Base-by-base conservation (phyloP, 1,284 basidiomycete species). In the Sporisorium scitamineum region DNA sequence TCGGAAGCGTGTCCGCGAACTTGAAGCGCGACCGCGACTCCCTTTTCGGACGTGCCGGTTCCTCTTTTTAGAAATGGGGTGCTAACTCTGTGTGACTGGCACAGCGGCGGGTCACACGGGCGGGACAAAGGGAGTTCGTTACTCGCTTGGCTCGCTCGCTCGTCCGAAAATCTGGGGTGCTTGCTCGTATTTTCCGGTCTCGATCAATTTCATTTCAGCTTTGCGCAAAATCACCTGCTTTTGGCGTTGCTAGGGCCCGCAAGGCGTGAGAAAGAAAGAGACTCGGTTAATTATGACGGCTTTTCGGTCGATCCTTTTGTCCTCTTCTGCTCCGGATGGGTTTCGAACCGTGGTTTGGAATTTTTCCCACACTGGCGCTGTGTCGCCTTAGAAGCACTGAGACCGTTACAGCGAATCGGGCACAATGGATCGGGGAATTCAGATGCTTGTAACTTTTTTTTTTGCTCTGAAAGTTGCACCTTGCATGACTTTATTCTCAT, bases 1-100 rank as follows among this genome's bases (percentile, higher is more conserved):
- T 26, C 50, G 26, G 26, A 29, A 27, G 42, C 26, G 18, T 32
- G 31, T 14, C 37, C 37, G 37, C 37, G 37, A 39, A 39, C 16
- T 8, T 18, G 4, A 13, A 59, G 56, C 56, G 62, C 62, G 62
- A 58, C 55, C 62, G 62, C 62, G 62, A 64, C 34, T 29, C 34
- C 11, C 10, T 37, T 26, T 20, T 48, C 56, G 47, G 26, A n/a
- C 27, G 31, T 44, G 54, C 54, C 44, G 54, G 10, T 20, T 16
- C 26, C 41, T 22, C 41, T 20, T 61, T 13, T 1, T 14, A n/a
- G 11, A 48, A 48, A 31, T 48, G 27, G 27, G 45, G 47, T 48
- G 24, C 27, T 31, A n/a, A n/a, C n/a, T n/a, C n/a, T n/a, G n/a
- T n/a, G n/a, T n/a, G n/a, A n/a, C n/a, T n/a, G n/a, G n/a, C n/a